Percentiles rank a stretch among this genome's conserved stretches.
These are phyloP conservation scores for Aspergillus glaucus DNA, from an alignment of 2,329 filamentous ascomycete genomes.

Conservation along the genomic window DNA sequence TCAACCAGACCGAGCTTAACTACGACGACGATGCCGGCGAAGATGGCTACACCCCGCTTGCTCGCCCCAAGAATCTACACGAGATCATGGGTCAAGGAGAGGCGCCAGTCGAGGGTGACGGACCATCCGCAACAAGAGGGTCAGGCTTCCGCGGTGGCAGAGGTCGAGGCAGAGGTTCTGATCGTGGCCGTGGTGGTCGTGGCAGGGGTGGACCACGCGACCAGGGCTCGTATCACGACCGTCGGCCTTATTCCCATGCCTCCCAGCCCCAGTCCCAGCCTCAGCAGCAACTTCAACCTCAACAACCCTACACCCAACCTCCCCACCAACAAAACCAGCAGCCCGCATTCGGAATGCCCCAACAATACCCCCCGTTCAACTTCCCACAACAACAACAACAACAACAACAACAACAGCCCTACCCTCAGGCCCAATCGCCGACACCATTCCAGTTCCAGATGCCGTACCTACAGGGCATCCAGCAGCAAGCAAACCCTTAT, in stretches of 20 bases:
- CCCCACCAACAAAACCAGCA: constrained; percentile 20
- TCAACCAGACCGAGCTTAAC: constrained; percentile 46
- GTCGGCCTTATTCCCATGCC: constrained; percentile 19
- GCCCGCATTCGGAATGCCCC: constrained; percentile 19
- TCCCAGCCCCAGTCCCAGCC: constrained; percentile 22
- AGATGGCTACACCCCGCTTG: constrained; percentile 60
- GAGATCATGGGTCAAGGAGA: constrained; percentile 41
- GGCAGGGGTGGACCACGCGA: constrained; percentile 27
- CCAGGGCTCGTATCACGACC: constrained; percentile 19
- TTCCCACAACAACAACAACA: constrained; percentile 28
- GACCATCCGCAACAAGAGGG: constrained; percentile 24
- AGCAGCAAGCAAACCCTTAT: constrained; percentile 39
- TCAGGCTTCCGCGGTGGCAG: constrained; percentile 40
- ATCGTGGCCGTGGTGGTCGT: constrained; percentile 33
- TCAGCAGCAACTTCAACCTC: constrained; percentile 13
- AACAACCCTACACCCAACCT: constrained; percentile 17
- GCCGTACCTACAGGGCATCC: constrained; percentile 33
- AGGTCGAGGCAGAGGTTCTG: constrained; percentile 41
- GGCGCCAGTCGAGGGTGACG: constrained; percentile 28
- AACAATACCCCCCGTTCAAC: constrained; percentile 22
- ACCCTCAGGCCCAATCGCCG: constrained; percentile 19
- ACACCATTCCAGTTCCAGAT: constrained; percentile 33
- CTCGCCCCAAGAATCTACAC: constrained; percentile 60
- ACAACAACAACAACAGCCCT: constrained; percentile 28
- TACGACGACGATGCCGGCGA: constrained; percentile 59